Percentiles rank a stretch among this genome's conserved stretches.
phyloP scores from a whole-genome alignment of 768 basidiomycete species.

The Tremella fuciformis region DNA sequence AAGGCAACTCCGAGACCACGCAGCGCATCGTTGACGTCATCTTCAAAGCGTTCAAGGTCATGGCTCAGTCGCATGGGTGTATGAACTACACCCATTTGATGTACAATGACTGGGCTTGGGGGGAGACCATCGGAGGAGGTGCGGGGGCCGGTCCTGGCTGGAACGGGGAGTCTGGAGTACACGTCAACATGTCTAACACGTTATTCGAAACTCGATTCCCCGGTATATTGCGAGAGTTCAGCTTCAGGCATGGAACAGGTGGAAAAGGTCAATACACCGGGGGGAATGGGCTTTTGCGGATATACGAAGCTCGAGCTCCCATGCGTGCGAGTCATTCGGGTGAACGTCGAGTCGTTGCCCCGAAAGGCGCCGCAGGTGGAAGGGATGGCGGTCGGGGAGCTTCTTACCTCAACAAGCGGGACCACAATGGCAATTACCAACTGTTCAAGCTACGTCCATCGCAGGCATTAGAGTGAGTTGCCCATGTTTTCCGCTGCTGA shows the following conservation, averaged over 20 bases:
- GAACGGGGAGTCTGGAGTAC: slow-evolving; percentile 13
- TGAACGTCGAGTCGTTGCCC: slow-evolving; percentile 11
- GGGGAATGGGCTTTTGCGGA: slow-evolving; percentile 5
- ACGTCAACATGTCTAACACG: slow-evolving; percentile 24
- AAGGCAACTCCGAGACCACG: slow-evolving; percentile 40
- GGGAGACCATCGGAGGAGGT: slow-evolving; percentile 12
- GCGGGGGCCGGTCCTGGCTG: slow-evolving; percentile 15
- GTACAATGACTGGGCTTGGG: slow-evolving; percentile 8
- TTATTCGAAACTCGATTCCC: slow-evolving; percentile 14
- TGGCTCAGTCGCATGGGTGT: slow-evolving; percentile 13
- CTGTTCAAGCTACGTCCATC: no score
- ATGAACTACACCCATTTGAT: neutral
- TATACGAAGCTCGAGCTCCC: slow-evolving; percentile 10
- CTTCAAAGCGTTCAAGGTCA: slow-evolving; percentile 35
- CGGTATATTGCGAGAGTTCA: slow-evolving; percentile 15
- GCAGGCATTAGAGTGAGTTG: no score
- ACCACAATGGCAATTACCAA: neutral
- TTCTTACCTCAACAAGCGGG: slow-evolving; percentile 4
- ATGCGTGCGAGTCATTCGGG: slow-evolving; percentile 3
- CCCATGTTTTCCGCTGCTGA: no score
- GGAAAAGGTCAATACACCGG: slow-evolving; percentile 8
- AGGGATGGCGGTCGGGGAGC: slow-evolving; percentile 3
- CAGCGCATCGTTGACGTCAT: slow-evolving; percentile 36
- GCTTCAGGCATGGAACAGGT: slow-evolving; percentile 16
- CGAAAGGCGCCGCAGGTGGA: slow-evolving; percentile 12